A percentile compares a stretch with the other conserved stretches of the same genome.
Conservation (phyloP, 352 stramenopile species). For the Globisporangium apiculatum region DNA sequence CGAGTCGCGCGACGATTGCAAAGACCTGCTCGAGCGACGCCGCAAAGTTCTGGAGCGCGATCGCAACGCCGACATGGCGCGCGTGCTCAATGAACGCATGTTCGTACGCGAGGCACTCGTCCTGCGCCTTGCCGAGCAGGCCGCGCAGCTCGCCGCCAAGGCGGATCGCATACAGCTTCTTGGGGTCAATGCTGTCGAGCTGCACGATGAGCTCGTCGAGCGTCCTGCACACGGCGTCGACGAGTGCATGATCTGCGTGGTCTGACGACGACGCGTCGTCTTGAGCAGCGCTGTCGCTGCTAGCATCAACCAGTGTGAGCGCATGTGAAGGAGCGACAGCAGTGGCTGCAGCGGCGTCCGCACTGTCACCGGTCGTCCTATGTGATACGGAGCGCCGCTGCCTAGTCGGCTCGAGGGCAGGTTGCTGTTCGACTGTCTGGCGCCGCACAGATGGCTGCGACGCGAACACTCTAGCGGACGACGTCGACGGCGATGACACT, state of each 20-base stretch:
- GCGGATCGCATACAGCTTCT: slow-evolving; percentile 53
- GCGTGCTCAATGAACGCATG: slow-evolving; percentile 48
- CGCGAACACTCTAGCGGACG: not conserved
- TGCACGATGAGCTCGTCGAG: slow-evolving; percentile 40
- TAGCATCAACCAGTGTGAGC: too few species aligned
- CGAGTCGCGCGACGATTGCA: slow-evolving; percentile 42
- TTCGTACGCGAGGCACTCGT: slow-evolving; percentile 68
- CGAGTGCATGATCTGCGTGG: slow-evolving; percentile 14
- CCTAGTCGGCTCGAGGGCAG: not conserved
- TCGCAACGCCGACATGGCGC: slow-evolving; percentile 39
- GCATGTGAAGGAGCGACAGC: not conserved
- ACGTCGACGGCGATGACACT: not conserved
- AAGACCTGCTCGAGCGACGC: slow-evolving; percentile 52
- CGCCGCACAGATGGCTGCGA: not conserved
- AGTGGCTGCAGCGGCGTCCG: not conserved
- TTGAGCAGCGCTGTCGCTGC: too few species aligned
- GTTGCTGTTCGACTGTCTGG: not conserved
- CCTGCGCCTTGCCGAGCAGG: slow-evolving; percentile 68
- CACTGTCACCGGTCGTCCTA: not conserved
- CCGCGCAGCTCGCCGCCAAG: slow-evolving; percentile 68
- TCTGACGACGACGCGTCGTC: not conserved
- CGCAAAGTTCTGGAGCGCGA: slow-evolving; percentile 72
- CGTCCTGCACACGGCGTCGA: slow-evolving; percentile 32
- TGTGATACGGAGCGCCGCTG: not conserved
- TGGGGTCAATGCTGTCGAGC: slow-evolving; percentile 53